Base-by-base conservation (phyloP, 2,329 filamentous ascomycete genomes). In the Ceratocystis harringtonii region DNA sequence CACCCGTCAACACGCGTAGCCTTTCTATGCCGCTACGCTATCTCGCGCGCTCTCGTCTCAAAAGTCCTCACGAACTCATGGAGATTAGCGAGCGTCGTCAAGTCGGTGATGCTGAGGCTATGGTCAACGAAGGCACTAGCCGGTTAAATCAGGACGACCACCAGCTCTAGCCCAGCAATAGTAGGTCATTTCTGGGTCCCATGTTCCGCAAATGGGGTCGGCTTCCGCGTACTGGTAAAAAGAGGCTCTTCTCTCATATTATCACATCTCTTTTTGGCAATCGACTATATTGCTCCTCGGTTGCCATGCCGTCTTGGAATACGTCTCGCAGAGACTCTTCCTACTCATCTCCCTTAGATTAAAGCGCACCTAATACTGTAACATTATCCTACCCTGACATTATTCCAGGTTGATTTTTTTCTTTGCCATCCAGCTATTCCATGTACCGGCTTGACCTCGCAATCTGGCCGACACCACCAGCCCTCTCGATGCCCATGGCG, bases 81-180 rank as follows among this genome's bases (percentile, higher is more conserved):
- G 92, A 96, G 76, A 81, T 96, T 67, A 89, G 88, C 67, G 90
- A 92, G 77, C 81, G 92, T 69, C 88, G 89, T 75, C 92, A 96
- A 77, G 92, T 96, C 65, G 92, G 91, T 69, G 92, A 96, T 77
- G 86, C 86, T 65, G 89, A 90, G 76, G 85, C 84, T 73, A 81
- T 91, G 78, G 80, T 92, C 71, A 85, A 88, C 71, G 77, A 78
- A 48, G 78, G 70, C 69, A 72, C 67, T 70, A 30, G 55, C 28
- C 69, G 58, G 19, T 69, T 61, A 30, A 70, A 67, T 68, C 70
- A 70, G 63, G 71, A 72, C 50, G 73, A 76, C 66, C 73, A 71
- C 68, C 71, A 77, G 69, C 68, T 77, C 66, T 77, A 69, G 74
- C 65, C 66, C 36, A 58, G 60, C 36, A 28, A 17, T 36, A 60